Base-by-base conservation (phyloP, 805 yeast genomes). In the Candida mattraensis region DNA sequence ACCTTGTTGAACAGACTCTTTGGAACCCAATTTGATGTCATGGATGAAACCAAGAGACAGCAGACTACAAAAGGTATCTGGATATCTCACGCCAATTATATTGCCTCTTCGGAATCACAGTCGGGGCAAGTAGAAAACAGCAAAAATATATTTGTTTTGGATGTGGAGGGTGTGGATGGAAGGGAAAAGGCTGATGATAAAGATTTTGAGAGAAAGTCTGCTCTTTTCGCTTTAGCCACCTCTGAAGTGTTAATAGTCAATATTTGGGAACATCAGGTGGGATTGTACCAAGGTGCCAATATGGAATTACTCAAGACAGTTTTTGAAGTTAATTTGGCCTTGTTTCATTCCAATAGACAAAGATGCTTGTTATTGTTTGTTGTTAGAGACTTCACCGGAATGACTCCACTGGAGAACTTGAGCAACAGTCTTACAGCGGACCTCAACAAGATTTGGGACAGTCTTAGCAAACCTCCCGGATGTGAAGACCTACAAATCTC, bases 111-210 rank as follows among this genome's bases (percentile, higher is more conserved):
- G 1, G 42, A 37, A 5, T 24, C 30, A 7, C 48, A 45, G 11
- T 22, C 31, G 5, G 50, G 48, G 3, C 28, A 21, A 3, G 33
- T 37, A 4, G 31, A 44, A 5, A 52, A 51, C 26, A 39, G 51
- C 12, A 40, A 45, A 15, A 49, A 78, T 44, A 68, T 87, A 8
- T 72, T 87, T 43, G 94, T 93, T 2, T 74, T 93, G 74, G 99
- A 93, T 57, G 98, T 93, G n/a, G 99, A 93, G 64, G 99, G 99
- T 31, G 89, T 97, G 1, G 99, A 93, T 64, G 98, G 99, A 31
- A 75, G 96, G 42, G 99, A 93, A 63, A 76, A 97, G 37, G 98
- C 98, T 17, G 99, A 93, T 53, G 98, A 93, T 61, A 97, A 93
- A 62, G 99, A 93, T 63, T 93, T 93, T 60, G 99, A 93, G 63